Percentiles rank a stretch among this genome's conserved stretches.
These are phyloP conservation scores for Mycosphaerella arachidis DNA, from an alignment of 2,329 filamentous ascomycete genomes.

Conservation along the genomic window DNA sequence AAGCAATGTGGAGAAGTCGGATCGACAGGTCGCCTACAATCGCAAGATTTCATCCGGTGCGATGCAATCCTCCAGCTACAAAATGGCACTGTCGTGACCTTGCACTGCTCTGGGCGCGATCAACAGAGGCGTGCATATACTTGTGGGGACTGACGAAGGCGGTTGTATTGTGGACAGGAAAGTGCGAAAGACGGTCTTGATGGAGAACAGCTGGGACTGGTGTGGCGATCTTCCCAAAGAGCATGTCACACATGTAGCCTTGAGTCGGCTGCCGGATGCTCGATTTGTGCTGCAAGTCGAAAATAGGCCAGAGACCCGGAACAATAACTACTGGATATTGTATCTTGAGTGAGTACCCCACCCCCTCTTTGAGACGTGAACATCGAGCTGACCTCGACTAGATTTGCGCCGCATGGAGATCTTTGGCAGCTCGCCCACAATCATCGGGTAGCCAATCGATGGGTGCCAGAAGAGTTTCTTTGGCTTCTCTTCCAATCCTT, in stretches of 20 bases:
- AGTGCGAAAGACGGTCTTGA: not conserved
- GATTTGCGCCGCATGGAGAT: not conserved
- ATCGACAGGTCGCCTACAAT: not conserved
- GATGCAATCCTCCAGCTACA: not conserved
- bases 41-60: not conserved
- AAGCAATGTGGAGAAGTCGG: not conserved
- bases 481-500: constrained; percentile 14
- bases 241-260: not conserved
- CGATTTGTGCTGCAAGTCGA: not conserved
- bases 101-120: not conserved
- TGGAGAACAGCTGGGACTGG: not conserved
- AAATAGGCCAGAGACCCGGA: not conserved
- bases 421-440: not conserved
- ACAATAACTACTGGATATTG: not conserved
- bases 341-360: not conserved
- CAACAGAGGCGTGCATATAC: not conserved
- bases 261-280: not conserved
- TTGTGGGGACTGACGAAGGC: not conserved
- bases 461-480: constrained; percentile 14
- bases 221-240: not conserved
- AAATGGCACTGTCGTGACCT: not conserved
- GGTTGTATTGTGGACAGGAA: not conserved
- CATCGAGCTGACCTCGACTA: not conserved
- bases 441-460: not conserved
- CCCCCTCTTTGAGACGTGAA: too few relatives aligned